Evolutionary conservation across 192 early-diverging fungal species (phyloP), one percentile per base, ranked within the genome.

Genomic region (Coemansia sp.): DNA sequence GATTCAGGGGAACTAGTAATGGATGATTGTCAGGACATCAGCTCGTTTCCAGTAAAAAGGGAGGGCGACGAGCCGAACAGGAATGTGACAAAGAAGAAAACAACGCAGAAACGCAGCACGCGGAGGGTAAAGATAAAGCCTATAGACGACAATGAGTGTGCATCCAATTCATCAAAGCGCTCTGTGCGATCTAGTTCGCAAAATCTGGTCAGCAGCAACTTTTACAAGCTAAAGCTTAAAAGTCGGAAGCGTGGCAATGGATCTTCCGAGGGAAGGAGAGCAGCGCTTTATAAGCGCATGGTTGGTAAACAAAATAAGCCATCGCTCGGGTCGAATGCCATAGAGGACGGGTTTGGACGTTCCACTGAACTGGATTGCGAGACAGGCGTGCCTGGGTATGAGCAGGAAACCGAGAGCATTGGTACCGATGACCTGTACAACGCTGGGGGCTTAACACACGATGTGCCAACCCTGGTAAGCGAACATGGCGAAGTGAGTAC

Each of bases 31-130:
- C 14, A 59, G 18, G 69, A 68, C 12, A 41, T 57, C 23, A 65
- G 51, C 11, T 62, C 58, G 10, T 60, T 63, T 23, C 26, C 48
- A 15, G 5, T 39, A n/a, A 16, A 59, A 10, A 34, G 21, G 36
- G 34, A 30, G 30, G 30, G 30, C 30, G 30, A 59, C 20, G 35
- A 5, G n/a, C 7, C 18, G 18, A 3, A 8, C 0, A 4, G 20
- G 18, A 59, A 34, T 38, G 16, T 26, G 24, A 33, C 20, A n/a
- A 59, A 59, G 57, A 83, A 83, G 48, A 78, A 78, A 61, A 46
- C 77, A 38, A 84, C 82, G 0, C 82, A 84, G 52, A 84, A 84
- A 53, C 82, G 82, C 35, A 78, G 77, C 64, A 78, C 77, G 6
- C 73, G 82, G 34, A 63, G 82, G 38, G 82, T 79, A 5, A 84